Evolutionary conservation across 2,329 filamentous ascomycete genomes (phyloP).

Genomic region (Diaporthe ilicicola): DNA sequence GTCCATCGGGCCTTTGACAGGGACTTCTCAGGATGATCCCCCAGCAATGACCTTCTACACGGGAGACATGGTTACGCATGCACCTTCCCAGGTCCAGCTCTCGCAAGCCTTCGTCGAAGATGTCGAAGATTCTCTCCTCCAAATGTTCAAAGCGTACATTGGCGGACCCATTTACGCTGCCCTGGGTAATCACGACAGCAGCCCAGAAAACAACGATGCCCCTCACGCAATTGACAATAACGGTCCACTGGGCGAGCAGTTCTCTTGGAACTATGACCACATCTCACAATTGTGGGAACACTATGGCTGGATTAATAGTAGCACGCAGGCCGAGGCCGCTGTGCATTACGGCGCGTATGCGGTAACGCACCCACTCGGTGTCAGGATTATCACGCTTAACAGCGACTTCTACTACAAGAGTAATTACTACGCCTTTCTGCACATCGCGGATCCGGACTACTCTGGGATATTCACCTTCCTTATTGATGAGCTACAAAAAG

Average conservation of each 20-base stretch:
- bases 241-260: constrained; percentile 60
- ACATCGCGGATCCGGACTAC: constrained; percentile 50
- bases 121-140: constrained; percentile 59
- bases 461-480: constrained; percentile 52
- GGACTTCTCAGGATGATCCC: constrained; percentile 54
- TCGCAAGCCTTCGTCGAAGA: constrained; percentile 63
- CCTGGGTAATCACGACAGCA: constrained; percentile 66
- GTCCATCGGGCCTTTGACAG: constrained; percentile 63
- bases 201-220: constrained; percentile 60
- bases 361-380: constrained; percentile 59
- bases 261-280: constrained; percentile 67
- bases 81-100: constrained; percentile 55
- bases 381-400: constrained; percentile 56
- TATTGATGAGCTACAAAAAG: constrained; percentile 50
- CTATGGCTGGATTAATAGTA: constrained; percentile 60
- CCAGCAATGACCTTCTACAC: constrained; percentile 65
- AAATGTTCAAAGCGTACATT: constrained; percentile 64
- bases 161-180: constrained; percentile 64
- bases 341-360: constrained; percentile 65
- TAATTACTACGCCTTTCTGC: constrained; percentile 52
- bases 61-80: constrained; percentile 65
- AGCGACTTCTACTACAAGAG: constrained; percentile 55
- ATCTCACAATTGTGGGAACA: constrained; percentile 63
- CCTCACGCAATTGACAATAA: constrained; percentile 58
- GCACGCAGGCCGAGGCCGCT: constrained; percentile 54